A percentile compares a stretch with the other conserved stretches of the same genome.
Evolutionary conservation across 192 early-diverging fungal genomes (phyloP).

Genomic region (Podila horticola): DNA sequence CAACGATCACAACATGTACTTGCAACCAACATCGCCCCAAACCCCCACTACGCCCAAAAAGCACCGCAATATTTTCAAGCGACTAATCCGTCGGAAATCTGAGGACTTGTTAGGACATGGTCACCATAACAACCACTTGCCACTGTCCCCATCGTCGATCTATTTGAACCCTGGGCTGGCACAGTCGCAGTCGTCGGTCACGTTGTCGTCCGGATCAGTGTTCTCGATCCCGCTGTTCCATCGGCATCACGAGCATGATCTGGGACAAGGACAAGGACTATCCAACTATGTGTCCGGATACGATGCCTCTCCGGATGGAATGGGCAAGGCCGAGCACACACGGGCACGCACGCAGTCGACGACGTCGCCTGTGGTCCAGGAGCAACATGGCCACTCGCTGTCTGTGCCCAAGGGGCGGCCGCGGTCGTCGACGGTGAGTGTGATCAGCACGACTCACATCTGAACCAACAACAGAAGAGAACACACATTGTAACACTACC

Average conservation of each 20-base stretch:
- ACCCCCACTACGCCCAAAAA: not conserved
- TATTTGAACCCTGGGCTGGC: conserved; percentile 14
- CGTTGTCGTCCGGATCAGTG: not conserved
- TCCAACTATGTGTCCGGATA: not conserved
- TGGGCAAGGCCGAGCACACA: not conserved
- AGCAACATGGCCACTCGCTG: not conserved
- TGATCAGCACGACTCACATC: not conserved
- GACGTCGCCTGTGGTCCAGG: not conserved
- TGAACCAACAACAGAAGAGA: not conserved
- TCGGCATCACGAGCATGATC: not conserved
- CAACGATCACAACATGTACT: not conserved
- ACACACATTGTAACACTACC: too few species aligned
- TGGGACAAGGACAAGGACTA: not conserved
- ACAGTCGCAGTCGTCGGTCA: conserved; percentile 11
- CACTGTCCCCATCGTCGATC: conserved; percentile 3
- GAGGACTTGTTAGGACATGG: conserved; percentile 1
- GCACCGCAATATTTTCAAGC: conserved; percentile 27
- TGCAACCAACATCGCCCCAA: conserved; percentile 6
- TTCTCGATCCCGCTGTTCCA: conserved; percentile 11
- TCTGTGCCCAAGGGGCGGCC: not conserved
- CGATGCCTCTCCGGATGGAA: not conserved
- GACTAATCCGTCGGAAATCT: conserved; percentile 28
- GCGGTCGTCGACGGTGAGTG: conserved; percentile 2
- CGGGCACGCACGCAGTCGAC: not conserved
- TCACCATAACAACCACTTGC: not conserved